Evolutionary conservation across 108 stramenopile species (phyloP), one percentile per base, ranked within the genome.

Genomic region (Nannochloropsis granulata): DNA sequence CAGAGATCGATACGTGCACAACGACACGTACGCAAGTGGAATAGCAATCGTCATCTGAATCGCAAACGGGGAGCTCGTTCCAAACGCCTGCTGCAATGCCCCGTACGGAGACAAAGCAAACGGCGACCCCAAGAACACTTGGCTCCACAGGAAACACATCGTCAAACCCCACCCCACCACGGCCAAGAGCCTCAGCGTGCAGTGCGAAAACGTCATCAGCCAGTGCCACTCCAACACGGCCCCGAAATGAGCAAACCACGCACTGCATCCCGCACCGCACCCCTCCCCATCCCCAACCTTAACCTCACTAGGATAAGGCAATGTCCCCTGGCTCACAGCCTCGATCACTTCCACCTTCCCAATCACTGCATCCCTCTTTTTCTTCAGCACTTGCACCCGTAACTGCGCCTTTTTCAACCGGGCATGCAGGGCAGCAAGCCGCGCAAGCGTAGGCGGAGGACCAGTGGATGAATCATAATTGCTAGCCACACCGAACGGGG

Each of bases 111-210:
- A 71, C 56, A 71, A n/a, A 7, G 56, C 56, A 71, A 88, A 24
- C 26, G 90, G 85, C 23, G 82, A 81, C 42, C 88, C 88, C 44
- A 93, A 26, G 19, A 92, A 91, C 34, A 92, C 93, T 88, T 94
- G 93, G 80, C 91, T 91, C 88, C 92, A 90, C 13, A 94, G 23
- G 14, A 94, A 89, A 23, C 92, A 81, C 5, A 84, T 82, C 19
- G 91, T 92, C 43, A 94, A 83, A 25, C 80, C 85, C 5, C 89
- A 92, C 13, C 88, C 90, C 12, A 92, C 23, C 13, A 92, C 42
- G 0, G 90, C 92, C n/a, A 88, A 71, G 7, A 83, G 78, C 78
- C 82, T 24, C 25, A 78, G 78, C 43, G 13, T 34, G 13, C 23
- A 78, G 21, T 56, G 42, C 26, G 78, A 24, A 2, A 92, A 85